These are phyloP conservation scores for Suillus cothurnatus DNA, from an alignment of 768 basidiomycete genomes.

Conservation along the genomic window DNA sequence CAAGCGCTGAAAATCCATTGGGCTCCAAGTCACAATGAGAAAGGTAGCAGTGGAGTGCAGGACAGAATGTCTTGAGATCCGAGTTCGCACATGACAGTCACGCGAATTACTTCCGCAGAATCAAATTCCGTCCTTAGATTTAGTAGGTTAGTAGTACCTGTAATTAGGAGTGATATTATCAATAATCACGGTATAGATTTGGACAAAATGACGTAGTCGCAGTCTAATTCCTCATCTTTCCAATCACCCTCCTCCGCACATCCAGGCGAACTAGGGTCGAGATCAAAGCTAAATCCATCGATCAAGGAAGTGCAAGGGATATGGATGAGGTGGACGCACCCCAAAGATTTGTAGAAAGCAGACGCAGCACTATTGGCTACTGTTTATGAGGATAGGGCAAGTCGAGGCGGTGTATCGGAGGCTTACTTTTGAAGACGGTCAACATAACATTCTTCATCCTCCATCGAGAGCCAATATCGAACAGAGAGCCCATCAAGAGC, in stretches of 20 bases:
- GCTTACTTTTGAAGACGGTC: constrained; percentile 74
- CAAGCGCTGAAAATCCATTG: not conserved
- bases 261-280: constrained; percentile 57
- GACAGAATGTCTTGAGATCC: not conserved
- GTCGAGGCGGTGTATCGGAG: not conserved
- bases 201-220: constrained; percentile 45
- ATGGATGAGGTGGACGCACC: constrained; percentile 42
- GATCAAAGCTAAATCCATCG: constrained; percentile 44
- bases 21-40: not conserved
- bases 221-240: constrained; percentile 27
- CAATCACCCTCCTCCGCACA: constrained; percentile 30
- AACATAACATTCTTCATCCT: constrained; percentile 72
- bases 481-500: constrained; percentile 50
- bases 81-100: not conserved
- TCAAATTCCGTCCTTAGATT: not conserved
- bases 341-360: constrained; percentile 54
- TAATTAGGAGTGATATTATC: not conserved
- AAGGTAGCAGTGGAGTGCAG: not conserved
- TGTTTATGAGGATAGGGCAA: constrained; percentile 5
- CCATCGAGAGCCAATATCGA: constrained; percentile 51
- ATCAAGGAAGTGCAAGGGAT: not conserved
- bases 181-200: constrained; percentile 18
- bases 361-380: constrained; percentile 49
- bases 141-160: not conserved
- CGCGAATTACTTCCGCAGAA: not conserved